These are phyloP conservation scores for Mycena polygramma DNA, from an alignment of 768 basidiomycete species.

Conservation along the genomic window DNA sequence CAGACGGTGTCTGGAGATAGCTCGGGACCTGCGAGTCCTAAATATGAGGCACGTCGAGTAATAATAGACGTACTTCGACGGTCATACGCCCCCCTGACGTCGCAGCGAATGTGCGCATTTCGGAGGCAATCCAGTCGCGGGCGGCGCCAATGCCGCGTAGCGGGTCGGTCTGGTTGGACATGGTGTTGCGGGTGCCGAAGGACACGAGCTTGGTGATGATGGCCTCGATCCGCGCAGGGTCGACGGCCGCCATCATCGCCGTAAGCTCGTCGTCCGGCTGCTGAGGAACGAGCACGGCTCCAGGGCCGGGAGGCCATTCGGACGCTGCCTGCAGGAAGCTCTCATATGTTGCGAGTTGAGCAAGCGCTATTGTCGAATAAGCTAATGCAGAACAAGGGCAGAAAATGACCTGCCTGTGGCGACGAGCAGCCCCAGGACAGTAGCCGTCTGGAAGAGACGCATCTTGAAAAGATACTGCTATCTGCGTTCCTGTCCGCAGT, in stretches of 20 bases:
- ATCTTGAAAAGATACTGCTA: not conserved
- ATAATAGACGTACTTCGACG: slow-evolving; percentile 46
- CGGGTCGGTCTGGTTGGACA: slow-evolving; percentile 67
- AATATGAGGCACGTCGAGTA: not conserved
- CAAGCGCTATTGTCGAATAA: slow-evolving; percentile 15
- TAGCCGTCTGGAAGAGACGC: slow-evolving; percentile 3
- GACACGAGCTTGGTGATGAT: slow-evolving; percentile 67
- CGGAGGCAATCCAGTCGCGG: slow-evolving; percentile 65
- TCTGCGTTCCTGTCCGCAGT: not conserved
- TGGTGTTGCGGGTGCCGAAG: slow-evolving; percentile 67
- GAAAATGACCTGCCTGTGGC: slow-evolving; percentile 3
- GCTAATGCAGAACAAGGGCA: not conserved
- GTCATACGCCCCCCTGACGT: slow-evolving; percentile 57
- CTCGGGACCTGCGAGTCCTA: slow-evolving; percentile 47
- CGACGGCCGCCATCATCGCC: slow-evolving; percentile 60
- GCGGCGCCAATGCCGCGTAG: slow-evolving; percentile 67
- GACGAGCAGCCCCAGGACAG: slow-evolving; percentile 18
- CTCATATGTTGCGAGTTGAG: slow-evolving; percentile 12
- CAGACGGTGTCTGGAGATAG: slow-evolving; percentile 56
- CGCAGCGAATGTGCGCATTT: slow-evolving; percentile 56
- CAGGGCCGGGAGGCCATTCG: slow-evolving; percentile 67
- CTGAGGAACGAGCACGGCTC: slow-evolving; percentile 56
- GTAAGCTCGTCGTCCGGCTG: slow-evolving; percentile 58
- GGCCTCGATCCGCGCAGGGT: slow-evolving; percentile 57
- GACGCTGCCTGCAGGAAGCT: slow-evolving; percentile 21